Evolutionary conservation across 2,329 filamentous ascomycete genomes (phyloP), one percentile per base, ranked within the genome.

Genomic region (Fusarium sp.): DNA sequence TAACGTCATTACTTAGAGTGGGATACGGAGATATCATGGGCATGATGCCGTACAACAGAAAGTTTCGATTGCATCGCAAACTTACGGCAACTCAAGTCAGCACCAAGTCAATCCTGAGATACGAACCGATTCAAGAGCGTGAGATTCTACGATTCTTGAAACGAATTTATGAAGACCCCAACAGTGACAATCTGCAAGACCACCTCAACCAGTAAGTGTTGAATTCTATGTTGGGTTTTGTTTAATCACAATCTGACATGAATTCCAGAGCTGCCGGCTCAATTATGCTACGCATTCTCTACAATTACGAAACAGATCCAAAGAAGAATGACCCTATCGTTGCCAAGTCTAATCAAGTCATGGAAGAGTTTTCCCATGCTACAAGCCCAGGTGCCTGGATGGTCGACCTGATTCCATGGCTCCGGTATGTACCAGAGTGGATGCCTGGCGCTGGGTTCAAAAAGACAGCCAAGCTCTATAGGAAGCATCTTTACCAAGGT

Each of bases 31-130:
- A 39, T 5, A 46, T 61, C 2, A 66, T 66, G 63, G 63, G 63
- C 15, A 49, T 66, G 54, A 66, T 66, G 63, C 38, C 54, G 3
- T 66, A 60, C 17, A 17, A 61, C 18, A 20, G 61, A 7, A 60
- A 18, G 1, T 66, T 66, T 7, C 20, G 43, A 3, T 9, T 45
- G 7, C 63, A 66, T 49, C 61, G 63, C 22, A 66, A 66, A 11
- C 61, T 66, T 2, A 66, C 63, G 20, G 54, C 54, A 1, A 66
- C 63, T 0, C 63, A 66, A 54, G 63, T 66, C 13, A 66, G 63
- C 28, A 17, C 15, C 14, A 66, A 45, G 20, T 66, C 63, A 3
- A 60, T 66, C 9, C 7, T 36, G 2, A 26, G 63, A 20, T 66
- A 66, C 3, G 54, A 66, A 3, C 14, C 13, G 0, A 50, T 66